A percentile compares a stretch with the other conserved stretches of the same genome.
Conservation (phyloP, 2,329 filamentous ascomycete genomes). For the Xylaria sp. region DNA sequence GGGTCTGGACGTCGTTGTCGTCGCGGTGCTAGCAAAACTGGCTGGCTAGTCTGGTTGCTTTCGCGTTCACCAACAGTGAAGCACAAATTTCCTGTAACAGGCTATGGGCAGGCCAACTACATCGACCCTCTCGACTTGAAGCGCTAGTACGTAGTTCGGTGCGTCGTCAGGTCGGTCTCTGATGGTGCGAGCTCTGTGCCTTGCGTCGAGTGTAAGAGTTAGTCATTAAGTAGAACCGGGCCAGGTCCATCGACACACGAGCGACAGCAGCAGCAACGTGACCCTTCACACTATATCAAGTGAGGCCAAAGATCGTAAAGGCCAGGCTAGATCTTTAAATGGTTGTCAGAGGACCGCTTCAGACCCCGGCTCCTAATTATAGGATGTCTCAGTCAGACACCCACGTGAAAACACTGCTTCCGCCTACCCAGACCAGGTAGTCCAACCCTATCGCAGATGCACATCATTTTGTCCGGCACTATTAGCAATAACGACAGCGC, state of each 20-base stretch:
- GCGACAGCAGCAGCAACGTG: background rate
- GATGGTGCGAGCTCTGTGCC: background rate
- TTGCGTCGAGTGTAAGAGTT: background rate
- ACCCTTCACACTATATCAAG: background rate
- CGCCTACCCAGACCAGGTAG: background rate
- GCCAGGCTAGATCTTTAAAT: background rate
- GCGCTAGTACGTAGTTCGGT: background rate
- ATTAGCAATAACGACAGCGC: slow-evolving; percentile 11
- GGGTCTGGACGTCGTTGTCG: background rate
- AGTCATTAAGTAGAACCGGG: background rate
- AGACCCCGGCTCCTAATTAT: slow-evolving; percentile 21
- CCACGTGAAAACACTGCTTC: background rate
- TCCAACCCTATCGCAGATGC: background rate
- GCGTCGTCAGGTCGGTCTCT: background rate
- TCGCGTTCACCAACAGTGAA: background rate
- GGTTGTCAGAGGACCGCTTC: slow-evolving; percentile 12
- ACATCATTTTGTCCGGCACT: background rate
- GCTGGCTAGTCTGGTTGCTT: background rate
- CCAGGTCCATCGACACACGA: background rate
- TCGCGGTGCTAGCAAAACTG: background rate
- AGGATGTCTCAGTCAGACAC: slow-evolving; percentile 23
- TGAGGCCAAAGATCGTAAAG: background rate
- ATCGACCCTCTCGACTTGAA: background rate
- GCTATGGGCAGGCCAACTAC: background rate
- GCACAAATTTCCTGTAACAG: background rate